Conservation (phyloP, 768 basidiomycete genomes). For the Mycena polygramma region DNA sequence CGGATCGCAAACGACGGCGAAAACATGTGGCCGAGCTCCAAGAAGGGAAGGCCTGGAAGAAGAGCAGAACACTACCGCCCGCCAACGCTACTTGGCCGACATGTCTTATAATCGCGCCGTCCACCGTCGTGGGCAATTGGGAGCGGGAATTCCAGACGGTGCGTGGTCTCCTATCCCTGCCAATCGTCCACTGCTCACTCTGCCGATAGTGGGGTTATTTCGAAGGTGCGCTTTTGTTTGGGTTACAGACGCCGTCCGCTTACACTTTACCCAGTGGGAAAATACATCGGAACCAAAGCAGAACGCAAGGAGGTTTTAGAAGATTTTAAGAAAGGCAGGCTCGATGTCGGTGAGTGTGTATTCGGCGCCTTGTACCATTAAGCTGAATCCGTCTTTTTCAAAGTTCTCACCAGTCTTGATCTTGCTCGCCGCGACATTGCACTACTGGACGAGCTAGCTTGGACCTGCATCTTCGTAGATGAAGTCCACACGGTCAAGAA, state of each 20-base stretch:
- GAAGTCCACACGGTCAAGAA: slow-evolving; percentile 95
- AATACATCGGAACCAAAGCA: slow-evolving; percentile 69
- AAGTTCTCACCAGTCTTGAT: slow-evolving; percentile 89
- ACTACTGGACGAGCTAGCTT: slow-evolving; percentile 74
- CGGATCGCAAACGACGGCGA: slow-evolving; percentile 77
- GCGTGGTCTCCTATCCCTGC: slow-evolving; percentile 24
- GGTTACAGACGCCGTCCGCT: background rate
- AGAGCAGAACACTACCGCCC: slow-evolving; percentile 66
- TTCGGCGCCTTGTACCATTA: background rate
- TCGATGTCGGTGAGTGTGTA: slow-evolving; percentile 80
- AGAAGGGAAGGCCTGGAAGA: slow-evolving; percentile 68
- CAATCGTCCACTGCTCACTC: slow-evolving; percentile 8
- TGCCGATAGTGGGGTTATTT: slow-evolving; percentile 90
- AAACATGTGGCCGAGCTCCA: slow-evolving; percentile 76
- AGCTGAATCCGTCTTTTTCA: slow-evolving; percentile 8
- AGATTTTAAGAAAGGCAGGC: slow-evolving; percentile 84
- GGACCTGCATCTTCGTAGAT: slow-evolving; percentile 85
- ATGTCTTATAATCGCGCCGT: slow-evolving; percentile 88
- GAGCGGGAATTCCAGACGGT: slow-evolving; percentile 89
- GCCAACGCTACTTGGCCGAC: slow-evolving; percentile 88
- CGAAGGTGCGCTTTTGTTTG: slow-evolving; percentile 53
- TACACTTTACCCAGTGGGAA: slow-evolving; percentile 58
- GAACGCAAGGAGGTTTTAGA: slow-evolving; percentile 69
- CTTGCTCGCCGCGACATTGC: slow-evolving; percentile 80
- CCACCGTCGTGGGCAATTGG: slow-evolving; percentile 90